Evolutionary conservation across 2,329 filamentous ascomycete genomes (phyloP).

Genomic region (Fonsecaea multimorphosa): DNA sequence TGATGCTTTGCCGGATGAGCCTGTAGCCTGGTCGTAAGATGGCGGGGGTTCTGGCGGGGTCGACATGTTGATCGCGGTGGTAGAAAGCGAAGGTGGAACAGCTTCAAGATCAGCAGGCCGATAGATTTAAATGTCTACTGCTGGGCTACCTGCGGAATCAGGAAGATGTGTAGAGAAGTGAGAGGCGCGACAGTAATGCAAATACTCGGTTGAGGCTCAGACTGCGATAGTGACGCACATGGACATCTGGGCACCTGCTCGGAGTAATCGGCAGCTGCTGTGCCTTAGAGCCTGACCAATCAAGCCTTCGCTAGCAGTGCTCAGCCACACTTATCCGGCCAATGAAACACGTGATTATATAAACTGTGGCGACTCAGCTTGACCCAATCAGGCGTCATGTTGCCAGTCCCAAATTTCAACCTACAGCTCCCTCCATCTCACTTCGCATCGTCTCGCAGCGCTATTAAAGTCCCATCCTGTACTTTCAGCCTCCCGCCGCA

Average conservation of each 20-base stretch:
- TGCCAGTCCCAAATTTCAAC: conserved; percentile 10
- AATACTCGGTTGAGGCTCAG: conserved; percentile 33
- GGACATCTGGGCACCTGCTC: conserved; percentile 4
- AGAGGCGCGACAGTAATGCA: conserved; percentile 19
- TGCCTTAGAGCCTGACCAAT: conserved; percentile 13
- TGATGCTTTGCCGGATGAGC: conserved; percentile 32
- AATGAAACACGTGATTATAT: not conserved
- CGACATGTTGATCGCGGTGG: conserved; percentile 26
- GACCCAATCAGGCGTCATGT: conserved; percentile 9
- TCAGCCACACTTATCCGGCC: conserved; percentile 2
- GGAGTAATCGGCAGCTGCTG: conserved; percentile 14
- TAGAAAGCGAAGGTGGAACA: conserved; percentile 31
- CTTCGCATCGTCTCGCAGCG: not conserved
- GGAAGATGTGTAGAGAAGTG: conserved; percentile 29
- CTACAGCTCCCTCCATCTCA: not conserved
- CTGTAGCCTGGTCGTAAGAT: conserved; percentile 45
- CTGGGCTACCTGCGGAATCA: conserved; percentile 24
- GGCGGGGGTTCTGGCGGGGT: conserved; percentile 43
- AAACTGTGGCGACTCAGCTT: not conserved
- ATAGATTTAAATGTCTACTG: conserved; percentile 18
- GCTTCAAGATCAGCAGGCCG: conserved; percentile 34
- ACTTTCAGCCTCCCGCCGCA: not conserved
- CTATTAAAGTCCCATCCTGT: not conserved
- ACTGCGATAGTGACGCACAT: conserved; percentile 22
- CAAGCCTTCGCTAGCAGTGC: not conserved